Base-by-base conservation (phyloP, 2,329 filamentous ascomycete species). In the Lachnellula subtilissima region DNA sequence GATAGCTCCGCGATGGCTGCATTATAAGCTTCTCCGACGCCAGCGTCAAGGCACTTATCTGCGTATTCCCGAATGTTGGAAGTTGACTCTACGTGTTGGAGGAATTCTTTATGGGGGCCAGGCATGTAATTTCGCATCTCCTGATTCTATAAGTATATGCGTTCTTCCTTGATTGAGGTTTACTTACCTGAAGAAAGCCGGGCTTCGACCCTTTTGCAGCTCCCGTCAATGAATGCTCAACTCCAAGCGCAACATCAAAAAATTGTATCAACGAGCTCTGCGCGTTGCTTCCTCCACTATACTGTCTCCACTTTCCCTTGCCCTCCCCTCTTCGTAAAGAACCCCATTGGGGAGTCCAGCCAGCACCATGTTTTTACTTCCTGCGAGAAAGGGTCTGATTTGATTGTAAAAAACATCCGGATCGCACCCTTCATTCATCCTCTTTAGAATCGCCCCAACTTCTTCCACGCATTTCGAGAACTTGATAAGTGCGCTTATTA, bases 181-280 rank as follows among this genome's bases (percentile, higher is more conserved):
- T 15, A 48, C 55, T 55, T 55, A 67, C 65, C 36, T 53, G 39
- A 5, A 67, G 56, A 19, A 67, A 68, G 2, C 58, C 56, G 39
- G 62, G 54, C 47, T 63, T 63, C 5, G 57, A 54, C 7, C 48
- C 58, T 46, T 58, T 61, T 15, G 59, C 58, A 37, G 64, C 64
- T 56, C 71, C 72, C 1, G 72, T 72, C 2, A 74, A 72, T 1
- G 67, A 67, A 73, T 97, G 93, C 66, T 95, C 86, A 14, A 97
- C 80, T 2, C 91, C 90, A 0, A 97, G 79, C 0, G 91, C 83
- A 14, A 95, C 81, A 69, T 97, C 93, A 71, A 96, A 91, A 75
- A 96, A 94, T 67, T 97, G 91, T 57, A 97, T 91, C 43, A 96
- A 77, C 0, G 90, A 95, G 71, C 88, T 93, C 72, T 97, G 93